Percentiles rank a stretch among this genome's conserved stretches.
phyloP scores from a whole-genome alignment of 768 basidiomycete species.

The Termitomyces bulborhizus region DNA sequence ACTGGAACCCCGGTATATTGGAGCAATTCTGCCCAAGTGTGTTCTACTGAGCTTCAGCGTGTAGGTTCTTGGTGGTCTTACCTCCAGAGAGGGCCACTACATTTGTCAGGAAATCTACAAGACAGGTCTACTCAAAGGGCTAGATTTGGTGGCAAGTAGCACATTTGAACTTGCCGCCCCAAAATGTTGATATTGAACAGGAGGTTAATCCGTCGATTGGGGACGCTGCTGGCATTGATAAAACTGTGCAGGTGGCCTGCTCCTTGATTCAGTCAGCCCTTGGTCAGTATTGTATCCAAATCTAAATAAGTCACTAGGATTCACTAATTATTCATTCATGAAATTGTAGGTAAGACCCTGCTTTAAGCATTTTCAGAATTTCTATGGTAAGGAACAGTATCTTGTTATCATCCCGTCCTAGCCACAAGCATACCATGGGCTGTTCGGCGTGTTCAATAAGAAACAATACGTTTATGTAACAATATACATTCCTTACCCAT shows the following conservation, averaged over 20 bases:
- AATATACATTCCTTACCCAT: too few species aligned
- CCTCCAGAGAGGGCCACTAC: conserved; percentile 98
- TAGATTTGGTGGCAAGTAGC: conserved; percentile 84
- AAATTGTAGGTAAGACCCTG: conserved; percentile 39
- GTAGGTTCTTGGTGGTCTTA: conserved; percentile 88
- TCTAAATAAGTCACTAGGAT: neutral
- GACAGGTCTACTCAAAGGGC: conserved; percentile 85
- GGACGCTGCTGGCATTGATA: conserved; percentile 65
- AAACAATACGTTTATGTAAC: too few species aligned
- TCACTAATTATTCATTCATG: conserved; percentile 9
- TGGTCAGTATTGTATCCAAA: conserved; percentile 40
- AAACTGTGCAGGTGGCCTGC: conserved; percentile 89
- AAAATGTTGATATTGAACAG: conserved; percentile 29
- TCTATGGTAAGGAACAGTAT: neutral
- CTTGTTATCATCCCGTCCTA: neutral
- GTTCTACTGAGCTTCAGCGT: conserved; percentile 7
- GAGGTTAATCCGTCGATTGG: conserved; percentile 96
- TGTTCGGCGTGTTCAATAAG: neutral
- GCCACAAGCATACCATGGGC: neutral
- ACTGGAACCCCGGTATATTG: conserved; percentile 83
- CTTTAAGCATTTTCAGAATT: conserved; percentile 18
- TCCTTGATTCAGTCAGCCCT: conserved; percentile 78
- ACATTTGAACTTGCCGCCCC: neutral
- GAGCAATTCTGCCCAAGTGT: neutral
- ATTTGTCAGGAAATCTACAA: conserved; percentile 91